These are phyloP conservation scores for Avena eriantha DNA, from an alignment of 176 grass and related monocot species.

Conservation along the genomic window DNA sequence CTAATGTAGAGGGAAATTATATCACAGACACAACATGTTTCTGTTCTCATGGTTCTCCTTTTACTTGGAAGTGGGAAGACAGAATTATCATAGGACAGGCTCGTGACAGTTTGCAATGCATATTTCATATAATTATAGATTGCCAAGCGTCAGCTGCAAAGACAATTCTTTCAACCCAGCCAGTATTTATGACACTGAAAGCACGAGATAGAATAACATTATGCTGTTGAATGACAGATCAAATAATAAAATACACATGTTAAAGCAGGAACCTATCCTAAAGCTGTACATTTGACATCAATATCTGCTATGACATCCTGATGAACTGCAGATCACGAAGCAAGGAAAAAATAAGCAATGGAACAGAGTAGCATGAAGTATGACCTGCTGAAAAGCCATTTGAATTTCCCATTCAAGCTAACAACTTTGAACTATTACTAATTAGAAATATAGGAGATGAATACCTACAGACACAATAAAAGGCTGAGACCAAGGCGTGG, in stretches of 20 bases:
- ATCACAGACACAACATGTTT: neutral
- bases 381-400: neutral
- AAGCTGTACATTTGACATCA: neutral
- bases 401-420: conserved; percentile 2
- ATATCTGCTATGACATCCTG: neutral
- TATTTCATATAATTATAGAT: neutral
- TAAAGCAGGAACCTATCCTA: conserved; percentile 17
- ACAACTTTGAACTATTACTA: neutral
- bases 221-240: neutral
- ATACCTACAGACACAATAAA: neutral
- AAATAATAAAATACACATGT: conserved; percentile 6
- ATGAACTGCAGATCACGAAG: neutral
- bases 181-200: conserved; percentile 15
- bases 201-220: neutral
- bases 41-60: neutral
- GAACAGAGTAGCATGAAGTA: conserved; percentile 3
- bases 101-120: neutral
- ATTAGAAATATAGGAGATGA: conserved; percentile 18
- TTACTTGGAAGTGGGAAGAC: conserved; percentile 1
- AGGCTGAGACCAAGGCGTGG: neutral
- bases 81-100: neutral
- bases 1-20: neutral
- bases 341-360: neutral
- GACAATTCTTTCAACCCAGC: conserved; percentile 9
- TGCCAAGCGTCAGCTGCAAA: conserved; percentile 1